Evolutionary conservation across 805 yeast genomes (phyloP), one percentile per base, ranked within the genome.

Genomic region (Myxozyma neglecta): DNA sequence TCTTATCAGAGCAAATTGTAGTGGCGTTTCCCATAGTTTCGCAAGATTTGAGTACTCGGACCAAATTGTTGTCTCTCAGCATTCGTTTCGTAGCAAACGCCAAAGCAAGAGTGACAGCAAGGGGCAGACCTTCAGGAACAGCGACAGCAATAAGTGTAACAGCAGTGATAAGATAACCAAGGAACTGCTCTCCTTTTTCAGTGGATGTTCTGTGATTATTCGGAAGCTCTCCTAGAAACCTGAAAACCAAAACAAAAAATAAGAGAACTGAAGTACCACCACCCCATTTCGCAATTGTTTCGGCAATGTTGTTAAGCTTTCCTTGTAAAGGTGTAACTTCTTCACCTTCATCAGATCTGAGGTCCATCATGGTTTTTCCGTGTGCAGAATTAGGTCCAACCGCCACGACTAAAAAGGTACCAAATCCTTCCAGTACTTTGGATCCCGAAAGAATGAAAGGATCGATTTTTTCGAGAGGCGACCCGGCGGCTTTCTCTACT

Each of bases 21-120:
- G 98, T 94, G 1, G 97, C 99, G 51, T 96, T 90, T 47, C 99
- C 99, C 98, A 94, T 93, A 16, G 97, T 94, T 76, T 94, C 99
- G 81, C 99, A 94, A 50, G 96, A 87, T 71, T 86, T 87, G 68
- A 94, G 79, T 9, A 90, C 96, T 70, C 99, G 85, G n/a, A 94
- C 99, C 70, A 94, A 79, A 73, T 93, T 93, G 66, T 96, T 96
- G 74, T 94, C 97, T 73, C 89, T 88, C 20, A 96, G 91, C 99
- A 94, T 94, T 75, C 98, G 83, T 9, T 97, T 92, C 1, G 99
- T 94, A 1, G 99, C 99, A 79, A 94, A 94, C 0, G 99, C 99
- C 68, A 94, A 79, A 0, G 99, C 97, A 51, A 94, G 80, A 0
- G 99, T 94, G 16, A 94, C 99, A 1, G 99, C 99, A 59, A 94